Conservation (phyloP, 2,329 filamentous ascomycete genomes). For the Diaporthe longicolla region DNA sequence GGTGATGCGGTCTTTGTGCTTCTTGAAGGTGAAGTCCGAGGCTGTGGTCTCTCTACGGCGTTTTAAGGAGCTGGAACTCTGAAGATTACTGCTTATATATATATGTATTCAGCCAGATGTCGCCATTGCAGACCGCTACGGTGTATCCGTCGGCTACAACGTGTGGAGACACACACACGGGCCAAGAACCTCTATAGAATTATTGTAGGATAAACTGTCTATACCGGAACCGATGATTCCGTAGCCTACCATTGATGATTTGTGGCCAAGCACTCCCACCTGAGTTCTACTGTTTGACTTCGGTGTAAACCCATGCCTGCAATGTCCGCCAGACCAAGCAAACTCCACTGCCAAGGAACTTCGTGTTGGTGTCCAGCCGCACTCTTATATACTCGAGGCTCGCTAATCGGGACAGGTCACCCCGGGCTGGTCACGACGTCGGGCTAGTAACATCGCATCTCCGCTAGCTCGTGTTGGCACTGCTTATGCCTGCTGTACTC, state of each 20-base stretch:
- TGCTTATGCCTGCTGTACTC: background rate
- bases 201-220: conserved; percentile 26
- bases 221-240: conserved; percentile 30
- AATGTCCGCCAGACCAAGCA: conserved; percentile 13
- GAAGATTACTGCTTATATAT: background rate
- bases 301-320: conserved; percentile 28
- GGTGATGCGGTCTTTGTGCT: background rate
- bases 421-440: conserved; percentile 1
- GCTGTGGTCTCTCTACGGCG: background rate
- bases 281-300: background rate
- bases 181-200: conserved; percentile 6
- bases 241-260: conserved; percentile 9
- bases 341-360: conserved; percentile 9
- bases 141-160: background rate
- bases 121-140: background rate
- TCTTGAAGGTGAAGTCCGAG: background rate
- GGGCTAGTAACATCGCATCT: background rate
- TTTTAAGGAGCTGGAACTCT: background rate
- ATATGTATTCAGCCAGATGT: background rate
- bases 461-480: conserved; percentile 23
- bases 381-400: conserved; percentile 16
- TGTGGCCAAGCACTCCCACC: conserved; percentile 20
- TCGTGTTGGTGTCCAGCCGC: conserved; percentile 10
- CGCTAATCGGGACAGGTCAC: conserved; percentile 24
- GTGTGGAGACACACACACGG: background rate